Percentiles rank a stretch among this genome's conserved stretches.
These are phyloP conservation scores for Ilyonectria destructans DNA, from an alignment of 2,329 filamentous ascomycete species.

Conservation along the genomic window DNA sequence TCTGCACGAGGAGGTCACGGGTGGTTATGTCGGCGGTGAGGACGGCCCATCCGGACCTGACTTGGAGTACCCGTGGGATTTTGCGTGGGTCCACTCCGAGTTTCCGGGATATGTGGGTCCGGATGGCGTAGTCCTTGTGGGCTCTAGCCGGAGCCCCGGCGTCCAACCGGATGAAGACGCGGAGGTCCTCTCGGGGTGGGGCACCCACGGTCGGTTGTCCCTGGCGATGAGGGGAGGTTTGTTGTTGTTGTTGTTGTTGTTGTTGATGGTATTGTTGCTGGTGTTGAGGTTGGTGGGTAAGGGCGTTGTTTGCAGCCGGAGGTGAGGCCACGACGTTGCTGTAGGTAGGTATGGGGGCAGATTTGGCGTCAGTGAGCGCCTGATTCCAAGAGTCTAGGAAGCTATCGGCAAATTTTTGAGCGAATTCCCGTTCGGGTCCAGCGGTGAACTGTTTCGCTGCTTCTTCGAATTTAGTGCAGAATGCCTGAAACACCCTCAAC, in stretches of 20 bases:
- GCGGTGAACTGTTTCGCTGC: constrained; percentile 26
- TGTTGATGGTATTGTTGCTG: constrained; percentile 15
- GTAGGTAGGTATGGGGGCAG: background rate
- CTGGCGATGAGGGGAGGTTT: constrained; percentile 25
- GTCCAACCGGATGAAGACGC: constrained; percentile 37
- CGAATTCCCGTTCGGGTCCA: constrained; percentile 10
- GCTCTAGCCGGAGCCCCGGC: constrained; percentile 28
- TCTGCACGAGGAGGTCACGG: constrained; percentile 27
- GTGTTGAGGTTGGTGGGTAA: background rate
- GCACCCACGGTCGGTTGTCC: constrained; percentile 27
- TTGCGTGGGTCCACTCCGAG: constrained; percentile 26
- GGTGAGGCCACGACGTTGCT: constrained; percentile 2
- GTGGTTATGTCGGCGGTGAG: constrained; percentile 20
- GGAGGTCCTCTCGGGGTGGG: constrained; percentile 34
- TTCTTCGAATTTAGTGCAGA: constrained; percentile 32
- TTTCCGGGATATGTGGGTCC: constrained; percentile 31
- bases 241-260: constrained; percentile 1
- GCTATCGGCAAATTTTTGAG: background rate
- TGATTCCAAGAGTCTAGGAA: constrained; percentile 33
- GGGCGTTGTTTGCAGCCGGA: constrained; percentile 8
- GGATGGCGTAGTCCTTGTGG: constrained; percentile 29
- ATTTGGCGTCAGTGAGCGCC: constrained; percentile 21
- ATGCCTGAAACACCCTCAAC: constrained; percentile 33
- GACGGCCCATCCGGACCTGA: constrained; percentile 32
- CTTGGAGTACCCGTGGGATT: constrained; percentile 28